Conservation (phyloP, 1,139 yeast genomes). For the Candida gigantensis region DNA sequence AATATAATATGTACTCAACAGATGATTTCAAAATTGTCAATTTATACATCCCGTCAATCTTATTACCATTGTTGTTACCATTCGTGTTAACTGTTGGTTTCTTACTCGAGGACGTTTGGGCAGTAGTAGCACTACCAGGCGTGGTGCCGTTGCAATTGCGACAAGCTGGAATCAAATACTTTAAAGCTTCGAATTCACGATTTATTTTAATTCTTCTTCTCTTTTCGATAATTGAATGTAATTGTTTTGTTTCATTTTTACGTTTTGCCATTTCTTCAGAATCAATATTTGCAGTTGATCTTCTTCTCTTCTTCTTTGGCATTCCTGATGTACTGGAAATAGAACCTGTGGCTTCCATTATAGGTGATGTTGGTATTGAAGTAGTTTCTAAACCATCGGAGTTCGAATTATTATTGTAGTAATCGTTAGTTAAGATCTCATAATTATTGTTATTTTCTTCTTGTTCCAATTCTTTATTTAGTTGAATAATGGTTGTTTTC, state of each 20-base stretch:
- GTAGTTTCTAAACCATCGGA: constrained; percentile 1
- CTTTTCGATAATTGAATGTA: constrained; percentile 80
- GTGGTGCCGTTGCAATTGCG: constrained; percentile 18
- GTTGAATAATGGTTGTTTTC: constrained; percentile 62
- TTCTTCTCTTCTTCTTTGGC: constrained; percentile 45
- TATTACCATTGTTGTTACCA: constrained; percentile 29
- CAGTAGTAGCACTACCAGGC: constrained; percentile 10
- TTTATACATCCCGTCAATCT: constrained; percentile 73
- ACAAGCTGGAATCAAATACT: constrained; percentile 79
- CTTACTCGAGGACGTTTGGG: constrained; percentile 11
- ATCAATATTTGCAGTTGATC: constrained; percentile 47
- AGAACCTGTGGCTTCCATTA: constrained; percentile 7
- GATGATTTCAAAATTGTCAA: constrained; percentile 77
- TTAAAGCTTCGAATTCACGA: constrained; percentile 79
- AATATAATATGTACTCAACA: constrained; percentile 73
- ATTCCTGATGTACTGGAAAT: not conserved
- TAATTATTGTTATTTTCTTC: constrained; percentile 40
- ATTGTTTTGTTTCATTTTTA: constrained; percentile 57
- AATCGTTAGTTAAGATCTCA: constrained; percentile 45
- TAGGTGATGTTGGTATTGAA: constrained; percentile 11
- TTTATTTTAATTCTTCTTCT: constrained; percentile 77
- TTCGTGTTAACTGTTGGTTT: constrained; percentile 7
- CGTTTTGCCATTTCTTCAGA: constrained; percentile 57
- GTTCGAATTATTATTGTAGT: constrained; percentile 12
- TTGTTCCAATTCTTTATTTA: constrained; percentile 49